These are phyloP conservation scores for Arxiozyma slooffiae DNA, from an alignment of 1,139 yeast species.

Conservation along the genomic window DNA sequence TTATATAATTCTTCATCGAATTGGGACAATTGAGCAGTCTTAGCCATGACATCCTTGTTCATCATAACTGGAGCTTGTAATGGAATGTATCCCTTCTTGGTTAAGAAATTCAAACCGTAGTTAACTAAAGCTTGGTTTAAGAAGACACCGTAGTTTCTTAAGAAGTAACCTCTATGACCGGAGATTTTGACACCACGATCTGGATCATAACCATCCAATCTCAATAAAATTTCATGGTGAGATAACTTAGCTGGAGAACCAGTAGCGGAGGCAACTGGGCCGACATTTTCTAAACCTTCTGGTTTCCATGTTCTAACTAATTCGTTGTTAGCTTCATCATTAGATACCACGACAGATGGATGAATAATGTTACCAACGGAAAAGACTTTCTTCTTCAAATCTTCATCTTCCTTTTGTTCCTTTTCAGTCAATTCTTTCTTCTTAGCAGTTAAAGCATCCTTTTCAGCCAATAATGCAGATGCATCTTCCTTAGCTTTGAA, in stretches of 20 bases:
- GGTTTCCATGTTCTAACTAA: conserved; percentile 85
- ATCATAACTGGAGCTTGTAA: conserved; percentile 99
- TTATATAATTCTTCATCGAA: conserved; percentile 97
- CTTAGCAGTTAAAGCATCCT: conserved; percentile 60
- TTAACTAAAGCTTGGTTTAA: conserved; percentile 95
- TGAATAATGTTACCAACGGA: conserved; percentile 91
- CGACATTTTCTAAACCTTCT: conserved; percentile 45
- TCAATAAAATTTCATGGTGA: conserved; percentile 87
- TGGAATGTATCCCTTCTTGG: conserved; percentile 73
- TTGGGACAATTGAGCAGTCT: conserved; percentile 95
- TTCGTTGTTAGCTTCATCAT: conserved; percentile 85
- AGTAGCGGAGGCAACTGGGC: conserved; percentile 59
- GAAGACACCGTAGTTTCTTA: conserved; percentile 91
- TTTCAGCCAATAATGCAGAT: conserved; percentile 64
- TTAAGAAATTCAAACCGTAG: conserved; percentile 82
- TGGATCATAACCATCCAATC: conserved; percentile 96
- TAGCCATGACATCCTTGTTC: conserved; percentile 99
- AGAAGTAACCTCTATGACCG: conserved; percentile 97
- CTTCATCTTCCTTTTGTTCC: conserved; percentile 74
- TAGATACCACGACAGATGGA: conserved; percentile 76
- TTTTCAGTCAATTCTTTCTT: conserved; percentile 56
- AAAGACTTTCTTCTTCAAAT: conserved; percentile 70
- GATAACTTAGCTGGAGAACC: conserved; percentile 73
- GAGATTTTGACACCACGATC: conserved; percentile 97
- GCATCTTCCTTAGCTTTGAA: conserved; percentile 96